Evolutionary conservation across 2,329 filamentous ascomycete species (phyloP).

Genomic region (Fusarium hainanense): DNA sequence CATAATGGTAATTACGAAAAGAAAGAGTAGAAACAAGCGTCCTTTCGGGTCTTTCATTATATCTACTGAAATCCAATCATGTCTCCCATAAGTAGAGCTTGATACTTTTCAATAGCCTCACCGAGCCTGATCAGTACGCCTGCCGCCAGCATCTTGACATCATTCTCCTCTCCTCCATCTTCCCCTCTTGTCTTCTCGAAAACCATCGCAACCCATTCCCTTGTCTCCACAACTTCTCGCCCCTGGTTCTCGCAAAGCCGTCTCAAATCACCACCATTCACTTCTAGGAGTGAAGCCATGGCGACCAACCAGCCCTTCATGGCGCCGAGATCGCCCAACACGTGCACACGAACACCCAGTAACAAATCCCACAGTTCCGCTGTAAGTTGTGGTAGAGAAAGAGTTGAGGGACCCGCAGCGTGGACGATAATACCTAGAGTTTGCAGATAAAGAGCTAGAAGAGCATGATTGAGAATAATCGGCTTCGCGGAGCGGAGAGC

Average conservation of each 20-base stretch:
- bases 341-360: slow-evolving; percentile 71
- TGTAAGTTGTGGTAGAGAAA: slow-evolving; percentile 82
- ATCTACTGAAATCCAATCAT: slow-evolving; percentile 57
- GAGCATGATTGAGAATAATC: slow-evolving; percentile 77
- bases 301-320: slow-evolving; percentile 81
- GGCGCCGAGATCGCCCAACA: slow-evolving; percentile 71
- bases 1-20: slow-evolving; percentile 30
- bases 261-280: slow-evolving; percentile 79
- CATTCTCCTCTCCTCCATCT: slow-evolving; percentile 75
- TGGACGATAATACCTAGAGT: slow-evolving; percentile 87
- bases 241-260: slow-evolving; percentile 79
- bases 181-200: slow-evolving; percentile 71
- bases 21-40: slow-evolving; percentile 7
- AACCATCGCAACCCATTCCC: slow-evolving; percentile 84
- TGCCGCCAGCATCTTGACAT: slow-evolving; percentile 81
- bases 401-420: slow-evolving; percentile 81
- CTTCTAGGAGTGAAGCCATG: slow-evolving; percentile 82
- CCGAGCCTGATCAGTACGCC: slow-evolving; percentile 80
- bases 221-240: slow-evolving; percentile 83
- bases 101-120: slow-evolving; percentile 85
- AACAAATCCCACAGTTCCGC: slow-evolving; percentile 87
- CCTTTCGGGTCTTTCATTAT: not conserved
- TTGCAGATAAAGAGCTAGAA: slow-evolving; percentile 84
- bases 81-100: slow-evolving; percentile 79
- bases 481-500: slow-evolving; percentile 63